A percentile compares a stretch with the other conserved stretches of the same genome.
Evolutionary conservation across 2,329 filamentous ascomycete genomes (phyloP).

Genomic region (Fonsecaea pugnacius): DNA sequence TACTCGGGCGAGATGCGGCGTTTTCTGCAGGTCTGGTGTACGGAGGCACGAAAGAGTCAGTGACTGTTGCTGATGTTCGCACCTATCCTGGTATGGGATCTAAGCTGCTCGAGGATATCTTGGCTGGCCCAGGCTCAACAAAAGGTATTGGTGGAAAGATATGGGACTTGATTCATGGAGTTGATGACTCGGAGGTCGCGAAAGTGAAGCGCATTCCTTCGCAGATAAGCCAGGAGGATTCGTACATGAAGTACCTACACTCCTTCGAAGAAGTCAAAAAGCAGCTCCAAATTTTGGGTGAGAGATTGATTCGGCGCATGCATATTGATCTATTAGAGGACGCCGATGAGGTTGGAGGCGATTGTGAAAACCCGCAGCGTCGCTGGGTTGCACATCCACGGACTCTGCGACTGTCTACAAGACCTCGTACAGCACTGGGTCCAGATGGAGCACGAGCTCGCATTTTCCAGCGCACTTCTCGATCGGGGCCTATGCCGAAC

Average conservation of each 20-base stretch:
- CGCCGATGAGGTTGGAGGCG: conserved; percentile 45
- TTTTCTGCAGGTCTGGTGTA: conserved; percentile 54
- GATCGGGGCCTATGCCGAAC: conserved; percentile 72
- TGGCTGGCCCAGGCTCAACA: conserved; percentile 71
- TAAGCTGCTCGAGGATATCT: conserved; percentile 67
- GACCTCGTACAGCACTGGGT: conserved; percentile 61
- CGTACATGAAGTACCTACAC: conserved; percentile 71
- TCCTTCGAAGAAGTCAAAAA: conserved; percentile 65
- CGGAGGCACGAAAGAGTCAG: conserved; percentile 56
- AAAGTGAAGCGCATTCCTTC: conserved; percentile 72
- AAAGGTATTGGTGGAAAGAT: conserved; percentile 72
- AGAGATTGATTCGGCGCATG: conserved; percentile 77
- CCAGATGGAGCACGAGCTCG: conserved; percentile 60
- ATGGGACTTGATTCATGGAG: conserved; percentile 80
- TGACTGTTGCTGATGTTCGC: conserved; percentile 71
- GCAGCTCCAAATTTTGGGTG: conserved; percentile 70
- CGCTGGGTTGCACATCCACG: conserved; percentile 79
- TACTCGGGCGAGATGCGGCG: conserved; percentile 55
- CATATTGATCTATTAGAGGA: conserved; percentile 70
- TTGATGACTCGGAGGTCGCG: conserved; percentile 75
- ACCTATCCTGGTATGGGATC: conserved; percentile 66
- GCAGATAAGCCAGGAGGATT: conserved; percentile 95
- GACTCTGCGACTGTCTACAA: conserved; percentile 79
- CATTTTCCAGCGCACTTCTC: conserved; percentile 72
- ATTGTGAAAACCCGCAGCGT: conserved; percentile 27